phyloP scores from a whole-genome alignment of 2,329 filamentous ascomycete genomes.

The Ophiostoma novo-ulmi region DNA sequence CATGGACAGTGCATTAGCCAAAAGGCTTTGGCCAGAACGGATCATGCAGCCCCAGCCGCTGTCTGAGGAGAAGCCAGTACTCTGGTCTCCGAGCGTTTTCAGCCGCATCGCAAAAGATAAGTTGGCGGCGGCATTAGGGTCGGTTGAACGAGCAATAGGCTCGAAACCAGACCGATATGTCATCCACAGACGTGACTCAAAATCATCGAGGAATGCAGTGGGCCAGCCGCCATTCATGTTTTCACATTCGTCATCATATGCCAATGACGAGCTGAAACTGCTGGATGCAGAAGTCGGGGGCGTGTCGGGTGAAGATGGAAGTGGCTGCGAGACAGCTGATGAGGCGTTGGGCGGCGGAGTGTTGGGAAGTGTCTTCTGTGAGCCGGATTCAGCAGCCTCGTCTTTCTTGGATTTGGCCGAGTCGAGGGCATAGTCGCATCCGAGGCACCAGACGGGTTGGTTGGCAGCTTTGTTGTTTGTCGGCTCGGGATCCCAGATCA shows the following conservation, averaged over 20 bases:
- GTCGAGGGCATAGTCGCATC: slow-evolving; percentile 47
- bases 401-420: slow-evolving; percentile 18
- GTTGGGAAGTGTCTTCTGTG: neutral
- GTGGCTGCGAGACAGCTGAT: slow-evolving; percentile 37
- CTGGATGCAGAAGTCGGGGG: slow-evolving; percentile 37
- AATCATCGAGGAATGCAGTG: slow-evolving; percentile 77
- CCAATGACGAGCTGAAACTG: slow-evolving; percentile 49
- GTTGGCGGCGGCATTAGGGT: slow-evolving; percentile 62
- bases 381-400: neutral
- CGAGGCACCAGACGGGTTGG: slow-evolving; percentile 78
- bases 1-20: slow-evolving; percentile 77
- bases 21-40: slow-evolving; percentile 83
- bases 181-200: slow-evolving; percentile 92
- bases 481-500: slow-evolving; percentile 87
- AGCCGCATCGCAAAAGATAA: slow-evolving; percentile 82
- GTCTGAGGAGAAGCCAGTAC: slow-evolving; percentile 76
- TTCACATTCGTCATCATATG: slow-evolving; percentile 41
- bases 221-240: slow-evolving; percentile 66
- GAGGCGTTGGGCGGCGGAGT: slow-evolving; percentile 29
- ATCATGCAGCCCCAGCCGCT: slow-evolving; percentile 99
- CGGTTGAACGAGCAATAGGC: slow-evolving; percentile 71
- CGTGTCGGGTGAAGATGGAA: neutral
- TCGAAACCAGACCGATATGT: slow-evolving; percentile 88
- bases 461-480: slow-evolving; percentile 66
- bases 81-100: slow-evolving; percentile 70